phyloP scores from a whole-genome alignment of 2,329 filamentous ascomycete genomes.

The Penicillium sp. region DNA sequence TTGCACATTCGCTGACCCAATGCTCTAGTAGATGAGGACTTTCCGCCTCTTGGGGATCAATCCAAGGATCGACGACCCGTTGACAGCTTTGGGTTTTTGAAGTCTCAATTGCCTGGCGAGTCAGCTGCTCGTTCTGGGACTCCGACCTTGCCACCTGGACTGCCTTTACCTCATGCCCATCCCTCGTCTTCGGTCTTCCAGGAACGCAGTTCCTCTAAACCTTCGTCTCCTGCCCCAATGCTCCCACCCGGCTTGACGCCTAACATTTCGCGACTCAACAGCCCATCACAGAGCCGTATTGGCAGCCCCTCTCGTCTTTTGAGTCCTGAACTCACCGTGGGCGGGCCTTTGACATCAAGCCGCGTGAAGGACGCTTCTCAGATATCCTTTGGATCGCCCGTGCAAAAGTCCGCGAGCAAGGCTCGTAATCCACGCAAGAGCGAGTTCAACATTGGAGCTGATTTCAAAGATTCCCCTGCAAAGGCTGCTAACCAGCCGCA shows the following conservation, averaged over 20 bases:
- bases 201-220: conserved; percentile 31
- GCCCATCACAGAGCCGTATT: conserved; percentile 26
- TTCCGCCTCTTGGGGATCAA: conserved; percentile 43
- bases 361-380: conserved; percentile 33
- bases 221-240: conserved; percentile 26
- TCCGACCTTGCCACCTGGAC: conserved; percentile 39
- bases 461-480: conserved; percentile 15
- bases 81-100: conserved; percentile 36
- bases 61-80: conserved; percentile 35
- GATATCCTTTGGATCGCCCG: conserved; percentile 42
- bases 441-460: conserved; percentile 13
- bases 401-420: conserved; percentile 32
- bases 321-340: conserved; percentile 26
- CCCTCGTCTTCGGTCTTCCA: conserved; percentile 33
- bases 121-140: conserved; percentile 36
- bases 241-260: conserved; percentile 28
- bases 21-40: conserved; percentile 45
- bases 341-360: conserved; percentile 18
- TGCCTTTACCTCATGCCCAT: conserved; percentile 42
- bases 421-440: conserved; percentile 22
- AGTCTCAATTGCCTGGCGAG: conserved; percentile 33
- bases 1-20: conserved; percentile 26
- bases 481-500: conserved; percentile 8
- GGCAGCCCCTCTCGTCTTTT: conserved; percentile 23
- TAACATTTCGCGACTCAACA: conserved; percentile 25